Evolutionary conservation across 805 yeast genomes (phyloP).

Genomic region (Myxozyma melibiosi): DNA sequence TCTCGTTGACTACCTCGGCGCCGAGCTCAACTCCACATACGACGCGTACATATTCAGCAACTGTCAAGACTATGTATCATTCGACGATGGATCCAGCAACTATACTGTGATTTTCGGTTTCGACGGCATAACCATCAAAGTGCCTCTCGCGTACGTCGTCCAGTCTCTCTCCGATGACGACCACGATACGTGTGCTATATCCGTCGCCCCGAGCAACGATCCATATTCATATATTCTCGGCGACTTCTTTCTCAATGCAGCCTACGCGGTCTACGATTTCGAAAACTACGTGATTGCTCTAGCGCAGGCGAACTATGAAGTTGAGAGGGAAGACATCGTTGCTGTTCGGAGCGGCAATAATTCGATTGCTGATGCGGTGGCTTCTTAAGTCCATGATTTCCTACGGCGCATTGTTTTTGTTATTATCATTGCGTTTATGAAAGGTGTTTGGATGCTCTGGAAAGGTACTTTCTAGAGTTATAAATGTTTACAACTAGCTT

Average conservation of each 20-base stretch:
- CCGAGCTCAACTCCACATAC: conserved; percentile 42
- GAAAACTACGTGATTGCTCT: conserved; percentile 58
- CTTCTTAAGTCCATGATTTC: no score
- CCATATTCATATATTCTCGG: conserved; percentile 52
- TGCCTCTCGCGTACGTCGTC: conserved; percentile 45
- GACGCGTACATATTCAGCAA: conserved; percentile 47
- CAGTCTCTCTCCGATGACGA: conserved; percentile 17
- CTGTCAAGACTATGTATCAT: no score
- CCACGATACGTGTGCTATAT: conserved; percentile 35
- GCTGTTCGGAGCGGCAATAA: no score
- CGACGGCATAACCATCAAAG: conserved; percentile 52
- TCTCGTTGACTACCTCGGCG: conserved; percentile 45
- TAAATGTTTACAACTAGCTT: no score
- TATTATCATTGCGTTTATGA: no score
- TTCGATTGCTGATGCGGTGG: no score
- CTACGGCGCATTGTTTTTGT: no score
- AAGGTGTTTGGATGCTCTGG: no score
- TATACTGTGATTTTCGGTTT: conserved; percentile 52
- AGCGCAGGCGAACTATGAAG: conserved; percentile 58
- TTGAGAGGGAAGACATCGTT: no score
- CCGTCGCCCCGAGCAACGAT: conserved; percentile 40
- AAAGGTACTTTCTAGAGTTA: no score
- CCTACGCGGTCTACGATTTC: conserved; percentile 67
- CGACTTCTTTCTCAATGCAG: conserved; percentile 63
- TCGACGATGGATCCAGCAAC: no score